A percentile compares a stretch with the other conserved stretches of the same genome.
phyloP scores from a whole-genome alignment of 192 early-diverging fungal genomes.

The Cetraspora pellucida region DNA sequence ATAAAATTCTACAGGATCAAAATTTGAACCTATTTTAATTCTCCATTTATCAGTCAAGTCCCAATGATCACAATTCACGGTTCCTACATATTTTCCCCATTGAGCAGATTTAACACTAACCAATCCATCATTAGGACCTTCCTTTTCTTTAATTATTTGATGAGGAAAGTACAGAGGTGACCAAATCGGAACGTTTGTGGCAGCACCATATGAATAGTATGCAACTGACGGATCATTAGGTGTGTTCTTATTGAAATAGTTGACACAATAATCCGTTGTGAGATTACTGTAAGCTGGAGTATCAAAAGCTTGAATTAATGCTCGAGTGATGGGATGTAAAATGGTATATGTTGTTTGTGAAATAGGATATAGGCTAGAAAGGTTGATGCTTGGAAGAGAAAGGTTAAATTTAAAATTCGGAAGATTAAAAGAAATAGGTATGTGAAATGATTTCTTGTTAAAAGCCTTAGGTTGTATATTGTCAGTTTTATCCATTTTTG shows the following conservation, averaged over 20 bases:
- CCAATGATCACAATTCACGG: slow-evolving; percentile 87
- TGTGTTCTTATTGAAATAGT: slow-evolving; percentile 87
- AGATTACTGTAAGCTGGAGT: slow-evolving; percentile 91
- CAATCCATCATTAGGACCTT: slow-evolving; percentile 93
- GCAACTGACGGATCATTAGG: slow-evolving; percentile 74
- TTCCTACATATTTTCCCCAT: slow-evolving; percentile 88
- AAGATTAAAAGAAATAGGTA: slow-evolving; percentile 35
- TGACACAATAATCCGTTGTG: slow-evolving; percentile 82
- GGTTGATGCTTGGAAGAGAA: background rate
- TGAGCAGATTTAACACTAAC: slow-evolving; percentile 79
- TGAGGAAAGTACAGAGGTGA: slow-evolving; percentile 79
- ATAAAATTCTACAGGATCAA: slow-evolving; percentile 76
- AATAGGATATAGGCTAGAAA: slow-evolving; percentile 38
- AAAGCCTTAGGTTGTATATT: no score
- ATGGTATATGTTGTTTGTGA: slow-evolving; percentile 36
- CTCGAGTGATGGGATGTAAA: slow-evolving; percentile 47
- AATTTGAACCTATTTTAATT: slow-evolving; percentile 48
- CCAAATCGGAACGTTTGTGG: slow-evolving; percentile 64
- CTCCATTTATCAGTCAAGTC: slow-evolving; percentile 67
- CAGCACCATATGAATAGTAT: slow-evolving; percentile 83
- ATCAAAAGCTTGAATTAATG: slow-evolving; percentile 75
- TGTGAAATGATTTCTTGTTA: no score
- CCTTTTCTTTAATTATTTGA: slow-evolving; percentile 72
- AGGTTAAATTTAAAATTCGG: slow-evolving; percentile 21
- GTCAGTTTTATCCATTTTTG: no score